Conservation (phyloP, 495 filamentous ascomycete species). For the Neurospora sp. region DNA sequence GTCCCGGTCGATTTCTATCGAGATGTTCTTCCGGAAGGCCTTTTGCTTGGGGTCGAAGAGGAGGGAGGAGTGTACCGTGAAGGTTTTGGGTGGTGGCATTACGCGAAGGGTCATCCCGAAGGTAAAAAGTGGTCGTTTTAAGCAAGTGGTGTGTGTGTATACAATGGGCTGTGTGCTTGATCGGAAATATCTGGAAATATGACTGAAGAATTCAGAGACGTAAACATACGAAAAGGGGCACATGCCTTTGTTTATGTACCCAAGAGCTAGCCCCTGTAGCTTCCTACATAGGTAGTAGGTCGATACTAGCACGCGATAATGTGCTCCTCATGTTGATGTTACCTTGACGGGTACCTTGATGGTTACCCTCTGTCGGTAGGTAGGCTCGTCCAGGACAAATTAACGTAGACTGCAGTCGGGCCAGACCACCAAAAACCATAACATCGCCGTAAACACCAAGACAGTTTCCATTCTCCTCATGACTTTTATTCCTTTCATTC, state of each 20-base stretch:
- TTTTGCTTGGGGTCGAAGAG: constrained; percentile 42
- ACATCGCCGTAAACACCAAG: no score
- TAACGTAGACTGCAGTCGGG: no score
- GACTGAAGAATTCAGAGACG: not conserved
- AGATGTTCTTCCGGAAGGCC: constrained; percentile 29
- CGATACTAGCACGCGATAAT: not conserved
- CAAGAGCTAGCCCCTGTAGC: not conserved
- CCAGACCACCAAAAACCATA: no score
- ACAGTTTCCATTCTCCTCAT: no score
- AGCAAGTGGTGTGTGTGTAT: no score
- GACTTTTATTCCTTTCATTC: no score
- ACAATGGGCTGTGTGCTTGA: not conserved
- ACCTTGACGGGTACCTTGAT: constrained; percentile 6
- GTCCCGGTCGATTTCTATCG: constrained; percentile 26
- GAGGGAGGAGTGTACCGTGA: constrained; percentile 36
- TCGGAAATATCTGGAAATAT: not conserved
- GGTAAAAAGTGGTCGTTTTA: not conserved
- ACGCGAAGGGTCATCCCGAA: not conserved
- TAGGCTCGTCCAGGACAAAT: no score
- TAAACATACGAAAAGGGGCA: not conserved
- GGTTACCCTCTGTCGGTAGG: not conserved
- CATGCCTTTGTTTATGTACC: not conserved
- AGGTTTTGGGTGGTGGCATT: constrained; percentile 1
- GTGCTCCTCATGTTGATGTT: not conserved
- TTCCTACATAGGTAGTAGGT: no score